Percentiles rank a stretch among this genome's conserved stretches.
Evolutionary conservation across 2,329 filamentous ascomycete genomes (phyloP).

Genomic region (Zymoseptoria ardabiliae): DNA sequence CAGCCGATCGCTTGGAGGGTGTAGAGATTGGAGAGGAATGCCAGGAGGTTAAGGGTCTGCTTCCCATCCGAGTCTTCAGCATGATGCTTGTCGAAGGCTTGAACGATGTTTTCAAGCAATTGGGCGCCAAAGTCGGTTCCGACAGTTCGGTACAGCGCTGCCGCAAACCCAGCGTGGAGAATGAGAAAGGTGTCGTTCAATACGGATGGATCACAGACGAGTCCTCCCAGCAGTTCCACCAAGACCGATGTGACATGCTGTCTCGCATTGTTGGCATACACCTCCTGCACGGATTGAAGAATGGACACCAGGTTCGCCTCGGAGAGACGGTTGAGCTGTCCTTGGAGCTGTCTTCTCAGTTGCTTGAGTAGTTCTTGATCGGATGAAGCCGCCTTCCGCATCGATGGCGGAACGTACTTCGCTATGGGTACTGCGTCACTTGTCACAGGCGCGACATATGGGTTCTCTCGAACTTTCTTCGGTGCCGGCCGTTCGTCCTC

Average conservation of each 20-base stretch:
- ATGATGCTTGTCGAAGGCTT: conserved; percentile 56
- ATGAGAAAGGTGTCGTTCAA: conserved; percentile 86
- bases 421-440: conserved; percentile 35
- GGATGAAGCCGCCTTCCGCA: conserved; percentile 56
- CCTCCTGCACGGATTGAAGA: conserved; percentile 68
- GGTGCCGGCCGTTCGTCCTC: conserved; percentile 24
- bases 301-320: conserved; percentile 85
- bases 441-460: conserved; percentile 67
- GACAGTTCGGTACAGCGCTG: conserved; percentile 77
- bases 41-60: conserved; percentile 67
- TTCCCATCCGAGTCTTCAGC: conserved; percentile 43
- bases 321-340: conserved; percentile 84
- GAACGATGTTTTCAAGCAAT: conserved; percentile 69
- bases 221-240: conserved; percentile 67
- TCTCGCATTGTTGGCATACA: conserved; percentile 79
- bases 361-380: conserved; percentile 61
- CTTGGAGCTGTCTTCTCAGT: conserved; percentile 74
- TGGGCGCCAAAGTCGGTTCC: conserved; percentile 87
- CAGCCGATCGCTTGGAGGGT: conserved; percentile 82
- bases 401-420: conserved; percentile 87
- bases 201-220: conserved; percentile 69
- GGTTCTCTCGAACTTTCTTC: conserved; percentile 65
- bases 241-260: conserved; percentile 79
- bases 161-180: conserved; percentile 80
- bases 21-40: conserved; percentile 79